Percentiles rank a stretch among this genome's conserved stretches.
Conservation (phyloP, 2,329 filamentous ascomycete species). For the Verticillium tricorpus region DNA sequence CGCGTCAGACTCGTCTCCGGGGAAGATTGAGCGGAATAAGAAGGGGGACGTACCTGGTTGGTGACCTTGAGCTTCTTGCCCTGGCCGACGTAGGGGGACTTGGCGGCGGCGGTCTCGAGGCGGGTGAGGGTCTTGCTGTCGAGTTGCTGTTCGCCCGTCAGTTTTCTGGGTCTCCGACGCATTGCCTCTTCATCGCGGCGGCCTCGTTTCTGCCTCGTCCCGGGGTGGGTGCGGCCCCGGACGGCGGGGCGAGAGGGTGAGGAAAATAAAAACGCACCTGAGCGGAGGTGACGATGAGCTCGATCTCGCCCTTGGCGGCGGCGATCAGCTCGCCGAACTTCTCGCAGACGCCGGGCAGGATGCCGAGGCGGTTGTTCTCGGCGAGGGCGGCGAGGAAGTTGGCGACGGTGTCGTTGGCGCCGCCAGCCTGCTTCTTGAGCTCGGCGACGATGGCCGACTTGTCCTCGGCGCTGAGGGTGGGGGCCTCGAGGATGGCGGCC, state of each 20-base stretch:
- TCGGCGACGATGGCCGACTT: constrained; percentile 84
- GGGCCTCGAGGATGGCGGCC: constrained; percentile 66
- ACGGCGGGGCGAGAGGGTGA: not conserved
- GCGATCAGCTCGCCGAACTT: constrained; percentile 89
- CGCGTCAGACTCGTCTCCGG: constrained; percentile 1
- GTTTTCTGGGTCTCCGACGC: not conserved
- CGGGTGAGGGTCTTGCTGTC: constrained; percentile 82
- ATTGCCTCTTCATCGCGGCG: too few species aligned
- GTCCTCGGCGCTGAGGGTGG: constrained; percentile 73
- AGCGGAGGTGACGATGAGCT: constrained; percentile 87
- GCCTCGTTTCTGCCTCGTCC: too few species aligned
- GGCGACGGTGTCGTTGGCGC: constrained; percentile 78
- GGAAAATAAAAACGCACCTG: constrained; percentile 56
- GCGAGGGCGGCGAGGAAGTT: constrained; percentile 89
- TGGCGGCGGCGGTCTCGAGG: constrained; percentile 81
- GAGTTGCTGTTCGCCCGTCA: constrained; percentile 56
- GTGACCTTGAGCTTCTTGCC: constrained; percentile 99
- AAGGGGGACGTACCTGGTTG: constrained; percentile 59
- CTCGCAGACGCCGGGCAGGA: constrained; percentile 75
- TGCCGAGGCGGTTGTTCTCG: constrained; percentile 90
- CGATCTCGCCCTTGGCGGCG: constrained; percentile 86
- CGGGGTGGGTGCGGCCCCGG: not conserved
- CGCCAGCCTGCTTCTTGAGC: constrained; percentile 77
- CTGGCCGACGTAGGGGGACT: constrained; percentile 81
- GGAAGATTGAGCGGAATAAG: not conserved